Percentiles rank a stretch among this genome's conserved stretches.
Evolutionary conservation across 805 yeast genomes (phyloP).

Genomic region (Ogataea paradorogensis): DNA sequence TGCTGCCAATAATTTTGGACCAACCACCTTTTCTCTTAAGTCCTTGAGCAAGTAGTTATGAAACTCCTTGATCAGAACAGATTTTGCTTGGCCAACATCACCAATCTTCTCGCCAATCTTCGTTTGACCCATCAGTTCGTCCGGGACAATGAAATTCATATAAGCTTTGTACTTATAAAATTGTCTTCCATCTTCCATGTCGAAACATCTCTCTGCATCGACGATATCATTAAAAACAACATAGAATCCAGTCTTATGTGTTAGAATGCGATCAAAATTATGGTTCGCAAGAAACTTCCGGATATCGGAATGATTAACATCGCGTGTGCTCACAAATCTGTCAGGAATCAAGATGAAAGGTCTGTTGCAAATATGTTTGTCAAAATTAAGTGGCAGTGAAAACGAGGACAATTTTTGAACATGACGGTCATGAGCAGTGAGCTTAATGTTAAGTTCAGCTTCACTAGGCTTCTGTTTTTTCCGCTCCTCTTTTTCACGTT

Average conservation of each 20-base stretch:
- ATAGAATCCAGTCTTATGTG: slow-evolving; percentile 65
- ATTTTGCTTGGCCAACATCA: slow-evolving; percentile 57
- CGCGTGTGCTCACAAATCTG: slow-evolving; percentile 45
- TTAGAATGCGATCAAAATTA: slow-evolving; percentile 62
- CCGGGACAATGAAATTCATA: slow-evolving; percentile 59
- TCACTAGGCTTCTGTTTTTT: slow-evolving; percentile 1
- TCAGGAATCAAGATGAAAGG: slow-evolving; percentile 57
- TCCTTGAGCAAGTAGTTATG: slow-evolving; percentile 63
- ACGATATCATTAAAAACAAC: slow-evolving; percentile 60
- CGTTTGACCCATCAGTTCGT: slow-evolving; percentile 32
- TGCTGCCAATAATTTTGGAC: slow-evolving; percentile 61
- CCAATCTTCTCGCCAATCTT: slow-evolving; percentile 29
- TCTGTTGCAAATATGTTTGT: slow-evolving; percentile 48
- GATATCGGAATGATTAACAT: slow-evolving; percentile 53
- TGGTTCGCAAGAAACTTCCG: slow-evolving; percentile 56
- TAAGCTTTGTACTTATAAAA: slow-evolving; percentile 46
- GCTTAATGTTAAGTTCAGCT: slow-evolving; percentile 5
- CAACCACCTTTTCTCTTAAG: slow-evolving; percentile 68
- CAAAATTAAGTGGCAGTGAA: slow-evolving; percentile 47
- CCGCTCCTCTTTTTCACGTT: slow-evolving; percentile 1
- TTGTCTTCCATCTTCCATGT: slow-evolving; percentile 55
- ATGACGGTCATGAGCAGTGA: slow-evolving; percentile 33
- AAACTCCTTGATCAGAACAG: slow-evolving; percentile 59
- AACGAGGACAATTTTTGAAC: slow-evolving; percentile 26
- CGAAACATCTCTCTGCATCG: slow-evolving; percentile 60